Base-by-base conservation (phyloP, 2,329 filamentous ascomycete genomes). In the Hypoxylon sp. region DNA sequence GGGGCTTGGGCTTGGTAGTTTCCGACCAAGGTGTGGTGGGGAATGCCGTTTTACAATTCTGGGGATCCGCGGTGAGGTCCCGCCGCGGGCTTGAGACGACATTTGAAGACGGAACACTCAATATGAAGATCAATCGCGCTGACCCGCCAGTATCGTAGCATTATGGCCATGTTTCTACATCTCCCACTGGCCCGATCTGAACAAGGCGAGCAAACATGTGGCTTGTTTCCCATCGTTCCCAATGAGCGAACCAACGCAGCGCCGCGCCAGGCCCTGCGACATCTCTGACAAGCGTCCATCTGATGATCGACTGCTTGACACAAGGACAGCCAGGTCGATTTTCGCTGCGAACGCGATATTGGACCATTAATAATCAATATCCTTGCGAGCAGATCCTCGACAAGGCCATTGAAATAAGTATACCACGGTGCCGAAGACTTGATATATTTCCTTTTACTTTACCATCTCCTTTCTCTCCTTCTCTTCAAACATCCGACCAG, bases 221-320 rank as follows among this genome's bases (percentile, higher is more conserved):
- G 32, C 58, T 30, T 30, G 29, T 56, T 43, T 30, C 32, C 39
- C 46, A 47, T 51, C 30, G 29, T 56, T 30, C 39, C 5, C 27
- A 19, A 29, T 39, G 41, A 32, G 30, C 45, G 46, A 48, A 53
- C 29, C 55, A 21, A 29, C 39, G 27, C n/a, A 16, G 43, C 12
- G n/a, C 54, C 21, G 25, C 61, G 53, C 54, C 63, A 41, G 39
- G 55, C 56, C 19, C 53, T 67, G 65, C 65, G 47, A 57, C 57
- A 50, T 59, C 30, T 63, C 32, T 19, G 39, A 65, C 52, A 57
- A 48, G 30, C 25, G n/a, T 59, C 61, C 37, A 62, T 68, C 46
- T 32, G 58, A 56, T 43, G 63, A 69, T 68, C 55, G 56, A 66
- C 53, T 51, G 45, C 54, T 68, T 61, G 57, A 68, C 54, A 48